phyloP scores from a whole-genome alignment of 2,329 filamentous ascomycete species.

The Xylaria multiplex region DNA sequence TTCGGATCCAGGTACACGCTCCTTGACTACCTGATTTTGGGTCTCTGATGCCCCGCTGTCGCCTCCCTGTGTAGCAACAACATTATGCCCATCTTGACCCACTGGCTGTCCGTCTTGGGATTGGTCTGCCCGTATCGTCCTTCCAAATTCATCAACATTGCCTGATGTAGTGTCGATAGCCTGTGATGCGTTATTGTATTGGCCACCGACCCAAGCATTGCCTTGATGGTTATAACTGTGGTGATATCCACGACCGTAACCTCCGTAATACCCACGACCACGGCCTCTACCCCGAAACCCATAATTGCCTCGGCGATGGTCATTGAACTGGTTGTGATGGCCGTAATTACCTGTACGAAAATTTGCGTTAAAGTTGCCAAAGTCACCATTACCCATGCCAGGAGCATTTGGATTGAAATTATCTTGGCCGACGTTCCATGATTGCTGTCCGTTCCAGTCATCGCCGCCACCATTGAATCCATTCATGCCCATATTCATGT shows the following conservation, averaged over 20 bases:
- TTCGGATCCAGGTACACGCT: slow-evolving; percentile 41
- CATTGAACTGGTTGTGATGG: slow-evolving; percentile 79
- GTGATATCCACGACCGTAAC: slow-evolving; percentile 66
- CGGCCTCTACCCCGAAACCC: slow-evolving; percentile 75
- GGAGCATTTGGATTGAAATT: slow-evolving; percentile 89
- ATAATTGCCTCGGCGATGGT: slow-evolving; percentile 76
- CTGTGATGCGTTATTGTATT: slow-evolving; percentile 41
- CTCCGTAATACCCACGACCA: slow-evolving; percentile 63
- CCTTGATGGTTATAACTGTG: slow-evolving; percentile 53
- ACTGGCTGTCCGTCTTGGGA: slow-evolving; percentile 41
- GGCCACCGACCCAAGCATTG: slow-evolving; percentile 44
- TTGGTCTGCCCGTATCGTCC: slow-evolving; percentile 47
- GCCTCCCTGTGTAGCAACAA: slow-evolving; percentile 35
- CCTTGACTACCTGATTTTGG: slow-evolving; percentile 45
- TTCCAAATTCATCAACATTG: slow-evolving; percentile 56
- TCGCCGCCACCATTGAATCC: slow-evolving; percentile 76
- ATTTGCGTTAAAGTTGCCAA: slow-evolving; percentile 80
- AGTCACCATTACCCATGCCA: slow-evolving; percentile 83
- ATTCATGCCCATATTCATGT: slow-evolving; percentile 80
- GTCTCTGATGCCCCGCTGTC: slow-evolving; percentile 42
- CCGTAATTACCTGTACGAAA: slow-evolving; percentile 86
- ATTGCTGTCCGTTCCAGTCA: slow-evolving; percentile 83
- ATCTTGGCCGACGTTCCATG: slow-evolving; percentile 87
- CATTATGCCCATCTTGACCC: slow-evolving; percentile 43
- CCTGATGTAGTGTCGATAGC: slow-evolving; percentile 41